Percentiles rank a stretch among this genome's conserved stretches.
phyloP scores from a whole-genome alignment of 2,329 filamentous ascomycete genomes.

The Penicillium hordei region DNA sequence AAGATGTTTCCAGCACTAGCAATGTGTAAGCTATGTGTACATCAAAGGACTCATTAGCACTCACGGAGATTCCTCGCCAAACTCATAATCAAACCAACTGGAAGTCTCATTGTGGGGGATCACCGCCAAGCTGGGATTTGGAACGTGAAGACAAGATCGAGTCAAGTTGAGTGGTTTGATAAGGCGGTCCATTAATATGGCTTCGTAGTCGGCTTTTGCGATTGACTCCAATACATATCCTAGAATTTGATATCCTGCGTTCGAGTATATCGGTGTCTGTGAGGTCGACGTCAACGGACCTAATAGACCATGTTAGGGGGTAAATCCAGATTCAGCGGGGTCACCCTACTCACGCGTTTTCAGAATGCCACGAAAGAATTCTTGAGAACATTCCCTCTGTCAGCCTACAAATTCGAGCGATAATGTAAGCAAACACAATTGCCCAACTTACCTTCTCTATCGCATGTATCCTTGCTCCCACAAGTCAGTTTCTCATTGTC shows the following conservation, averaged over 20 bases:
- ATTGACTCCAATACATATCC: slow-evolving; percentile 44
- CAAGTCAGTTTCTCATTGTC: slow-evolving; percentile 13
- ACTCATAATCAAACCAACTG: slow-evolving; percentile 36
- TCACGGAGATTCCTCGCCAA: slow-evolving; percentile 46
- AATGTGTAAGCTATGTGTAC: background rate
- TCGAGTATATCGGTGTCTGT: slow-evolving; percentile 37
- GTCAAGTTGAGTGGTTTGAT: slow-evolving; percentile 44
- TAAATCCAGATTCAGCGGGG: no score
- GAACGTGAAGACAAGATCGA: slow-evolving; percentile 28
- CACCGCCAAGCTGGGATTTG: slow-evolving; percentile 24
- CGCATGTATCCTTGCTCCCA: slow-evolving; percentile 9
- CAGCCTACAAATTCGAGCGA: background rate
- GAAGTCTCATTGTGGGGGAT: slow-evolving; percentile 37
- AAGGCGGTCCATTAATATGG: slow-evolving; percentile 38
- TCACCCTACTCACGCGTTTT: slow-evolving; percentile 19
- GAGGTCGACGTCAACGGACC: slow-evolving; percentile 34
- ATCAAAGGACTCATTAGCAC: slow-evolving; percentile 7
- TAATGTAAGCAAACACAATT: background rate
- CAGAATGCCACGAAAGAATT: slow-evolving; percentile 37
- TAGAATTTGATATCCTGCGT: slow-evolving; percentile 38
- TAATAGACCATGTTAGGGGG: background rate
- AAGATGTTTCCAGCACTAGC: slow-evolving; percentile 46
- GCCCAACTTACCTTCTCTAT: slow-evolving; percentile 14
- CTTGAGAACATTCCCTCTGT: slow-evolving; percentile 19
- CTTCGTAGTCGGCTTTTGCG: slow-evolving; percentile 37